Conservation (phyloP, 208 protist species). For the Trypanosoma scelopori region DNA sequence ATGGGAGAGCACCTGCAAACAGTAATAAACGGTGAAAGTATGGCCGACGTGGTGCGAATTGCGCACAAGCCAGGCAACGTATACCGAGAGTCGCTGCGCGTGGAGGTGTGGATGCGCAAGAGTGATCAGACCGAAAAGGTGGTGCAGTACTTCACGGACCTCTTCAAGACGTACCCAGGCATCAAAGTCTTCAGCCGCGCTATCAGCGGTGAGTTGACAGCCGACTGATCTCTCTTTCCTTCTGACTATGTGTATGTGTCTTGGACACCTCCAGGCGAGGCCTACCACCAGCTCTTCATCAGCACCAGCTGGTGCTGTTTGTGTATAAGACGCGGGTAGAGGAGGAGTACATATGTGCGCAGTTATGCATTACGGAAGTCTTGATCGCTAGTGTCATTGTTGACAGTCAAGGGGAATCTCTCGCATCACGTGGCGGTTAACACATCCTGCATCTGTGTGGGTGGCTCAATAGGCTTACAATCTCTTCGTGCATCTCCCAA, state of each 20-base stretch:
- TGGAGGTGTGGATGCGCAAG: constrained; percentile 74
- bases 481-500: not conserved
- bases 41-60: constrained; percentile 75
- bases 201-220: constrained; percentile 10
- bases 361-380: not conserved
- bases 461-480: too few species aligned
- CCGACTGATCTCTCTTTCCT: not conserved
- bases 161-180: constrained; percentile 48
- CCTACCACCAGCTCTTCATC: not conserved
- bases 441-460: not conserved
- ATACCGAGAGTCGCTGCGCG: constrained; percentile 53
- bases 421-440: too few species aligned
- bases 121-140: constrained; percentile 34
- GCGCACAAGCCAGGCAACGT: constrained; percentile 62
- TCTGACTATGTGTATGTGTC: not conserved
- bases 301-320: not conserved
- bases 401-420: not conserved
- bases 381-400: not conserved
- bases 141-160: constrained; percentile 51
- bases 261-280: not conserved
- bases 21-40: constrained; percentile 38
- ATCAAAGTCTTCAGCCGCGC: constrained; percentile 34
- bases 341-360: too few species aligned
- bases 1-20: constrained; percentile 67
- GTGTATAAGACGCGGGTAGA: not conserved